Percentiles rank a stretch among this genome's conserved stretches.
Conservation (phyloP, 495 filamentous ascomycete species). For the Apodospora peruviana region DNA sequence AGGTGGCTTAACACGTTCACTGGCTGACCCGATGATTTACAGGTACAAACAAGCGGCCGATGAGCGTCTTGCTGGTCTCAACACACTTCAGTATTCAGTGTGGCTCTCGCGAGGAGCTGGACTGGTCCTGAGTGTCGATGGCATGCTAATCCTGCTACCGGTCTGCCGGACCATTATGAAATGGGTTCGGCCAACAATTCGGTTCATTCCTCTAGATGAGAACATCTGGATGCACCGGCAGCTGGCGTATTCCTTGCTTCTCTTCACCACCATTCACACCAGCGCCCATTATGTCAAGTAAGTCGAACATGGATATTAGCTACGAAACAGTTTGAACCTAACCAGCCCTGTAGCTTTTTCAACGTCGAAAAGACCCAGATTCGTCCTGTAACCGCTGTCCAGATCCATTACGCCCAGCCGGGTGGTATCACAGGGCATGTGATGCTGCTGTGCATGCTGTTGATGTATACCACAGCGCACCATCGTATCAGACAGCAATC, state of each 20-base stretch:
- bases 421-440: constrained; percentile 95
- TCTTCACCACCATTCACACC: constrained; percentile 77
- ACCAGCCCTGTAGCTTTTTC: constrained; percentile 65
- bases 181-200: constrained; percentile 78
- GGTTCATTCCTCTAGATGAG: constrained; percentile 88
- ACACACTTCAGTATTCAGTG: constrained; percentile 79
- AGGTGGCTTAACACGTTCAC: too few relatives aligned
- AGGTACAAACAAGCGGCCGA: constrained; percentile 77
- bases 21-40: constrained; percentile 7
- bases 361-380: constrained; percentile 87
- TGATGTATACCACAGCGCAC: constrained; percentile 97
- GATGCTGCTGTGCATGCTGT: constrained; percentile 96
- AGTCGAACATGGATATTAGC: constrained; percentile 23
- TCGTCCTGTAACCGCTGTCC: constrained; percentile 71
- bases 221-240: constrained; percentile 96
- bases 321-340: constrained; percentile 8
- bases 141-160: constrained; percentile 79
- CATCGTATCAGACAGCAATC: constrained; percentile 91
- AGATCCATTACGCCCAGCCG: constrained; percentile 87
- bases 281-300: constrained; percentile 92
- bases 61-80: constrained; percentile 63
- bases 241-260: constrained; percentile 79
- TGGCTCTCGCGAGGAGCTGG: constrained; percentile 95
- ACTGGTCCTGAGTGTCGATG: constrained; percentile 74
- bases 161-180: constrained; percentile 90